Conservation (phyloP, 352 stramenopile genomes). For the Phytophthora cactorum region DNA sequence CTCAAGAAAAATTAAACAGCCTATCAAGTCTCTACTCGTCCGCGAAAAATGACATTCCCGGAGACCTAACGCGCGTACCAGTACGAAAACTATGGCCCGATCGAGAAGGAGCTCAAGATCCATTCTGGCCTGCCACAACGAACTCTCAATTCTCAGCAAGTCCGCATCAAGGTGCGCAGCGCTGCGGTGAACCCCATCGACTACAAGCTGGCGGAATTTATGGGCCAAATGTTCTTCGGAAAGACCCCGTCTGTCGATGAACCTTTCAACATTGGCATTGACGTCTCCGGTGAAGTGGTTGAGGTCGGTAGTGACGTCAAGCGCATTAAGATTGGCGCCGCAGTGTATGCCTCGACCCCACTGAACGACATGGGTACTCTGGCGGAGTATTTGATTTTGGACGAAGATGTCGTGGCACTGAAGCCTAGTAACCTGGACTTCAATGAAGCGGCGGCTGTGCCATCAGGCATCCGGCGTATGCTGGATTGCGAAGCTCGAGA, state of each 20-base stretch:
- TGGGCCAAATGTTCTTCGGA: conserved; percentile 21
- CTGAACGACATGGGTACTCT: conserved; percentile 24
- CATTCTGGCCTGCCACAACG: neutral
- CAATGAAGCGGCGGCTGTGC: conserved; percentile 35
- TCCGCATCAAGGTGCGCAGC: conserved; percentile 61
- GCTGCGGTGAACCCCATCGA: conserved; percentile 71
- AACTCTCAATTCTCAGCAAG: conserved; percentile 20
- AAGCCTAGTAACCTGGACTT: conserved; percentile 51
- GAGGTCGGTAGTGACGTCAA: conserved; percentile 34
- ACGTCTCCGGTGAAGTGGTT: conserved; percentile 40
- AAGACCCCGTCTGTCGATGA: conserved; percentile 25
- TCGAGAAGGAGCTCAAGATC: conserved; percentile 30
- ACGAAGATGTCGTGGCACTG: conserved; percentile 22
- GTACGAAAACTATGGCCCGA: conserved; percentile 31
- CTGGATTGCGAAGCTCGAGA: neutral
- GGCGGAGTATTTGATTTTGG: conserved; percentile 39
- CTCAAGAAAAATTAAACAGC: too few relatives aligned
- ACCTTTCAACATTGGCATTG: conserved; percentile 44
- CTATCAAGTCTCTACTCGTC: too few relatives aligned
- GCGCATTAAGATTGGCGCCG: conserved; percentile 32
- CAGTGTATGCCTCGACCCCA: conserved; percentile 24
- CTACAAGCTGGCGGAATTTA: conserved; percentile 51
- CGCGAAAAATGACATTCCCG: conserved; percentile 16
- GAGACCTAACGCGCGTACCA: conserved; percentile 31
- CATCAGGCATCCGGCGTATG: conserved; percentile 33